Conservation (phyloP, 148 eudicot genomes). For the Hydrangea macrophylla region DNA sequence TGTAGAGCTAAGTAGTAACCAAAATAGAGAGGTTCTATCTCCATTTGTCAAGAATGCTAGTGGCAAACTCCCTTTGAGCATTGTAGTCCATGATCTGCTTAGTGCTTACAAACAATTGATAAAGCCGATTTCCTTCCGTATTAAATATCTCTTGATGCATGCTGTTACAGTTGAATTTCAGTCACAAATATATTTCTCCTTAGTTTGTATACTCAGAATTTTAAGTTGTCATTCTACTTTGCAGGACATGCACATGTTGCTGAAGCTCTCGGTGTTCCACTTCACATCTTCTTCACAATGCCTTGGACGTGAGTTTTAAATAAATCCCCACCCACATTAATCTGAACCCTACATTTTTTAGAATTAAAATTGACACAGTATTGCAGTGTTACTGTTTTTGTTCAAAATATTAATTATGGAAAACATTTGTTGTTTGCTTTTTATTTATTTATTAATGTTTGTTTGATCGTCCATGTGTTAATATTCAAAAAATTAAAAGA, state of each 20-base stretch:
- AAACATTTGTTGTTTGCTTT: too few relatives aligned
- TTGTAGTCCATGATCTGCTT: neutral
- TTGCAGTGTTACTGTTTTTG: too few relatives aligned
- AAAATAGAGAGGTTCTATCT: neutral
- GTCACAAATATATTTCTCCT: neutral
- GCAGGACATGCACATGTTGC: slow-evolving; percentile 95
- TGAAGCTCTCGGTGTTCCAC: slow-evolving; percentile 92
- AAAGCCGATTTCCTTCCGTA: neutral
- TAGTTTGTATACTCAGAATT: neutral
- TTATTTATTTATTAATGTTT: too few relatives aligned
- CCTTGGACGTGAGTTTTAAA: slow-evolving; percentile 88
- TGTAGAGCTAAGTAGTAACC: neutral
- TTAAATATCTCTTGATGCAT: neutral
- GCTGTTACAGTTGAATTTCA: neutral
- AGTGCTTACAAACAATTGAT: slow-evolving; percentile 1
- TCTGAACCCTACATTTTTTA: slow-evolving; percentile 6
- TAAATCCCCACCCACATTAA: slow-evolving; percentile 8
- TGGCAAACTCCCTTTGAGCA: neutral
- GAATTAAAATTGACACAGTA: too few relatives aligned
- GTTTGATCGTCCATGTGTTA: too few relatives aligned
- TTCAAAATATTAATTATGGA: too few relatives aligned
- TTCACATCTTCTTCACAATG: slow-evolving; percentile 92
- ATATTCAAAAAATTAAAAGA: too few relatives aligned
- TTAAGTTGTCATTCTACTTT: slow-evolving; percentile 17
- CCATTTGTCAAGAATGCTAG: neutral